These are phyloP conservation scores for Podospora bellae-mahoneyi DNA, from an alignment of 495 filamentous ascomycete species.

Conservation along the genomic window DNA sequence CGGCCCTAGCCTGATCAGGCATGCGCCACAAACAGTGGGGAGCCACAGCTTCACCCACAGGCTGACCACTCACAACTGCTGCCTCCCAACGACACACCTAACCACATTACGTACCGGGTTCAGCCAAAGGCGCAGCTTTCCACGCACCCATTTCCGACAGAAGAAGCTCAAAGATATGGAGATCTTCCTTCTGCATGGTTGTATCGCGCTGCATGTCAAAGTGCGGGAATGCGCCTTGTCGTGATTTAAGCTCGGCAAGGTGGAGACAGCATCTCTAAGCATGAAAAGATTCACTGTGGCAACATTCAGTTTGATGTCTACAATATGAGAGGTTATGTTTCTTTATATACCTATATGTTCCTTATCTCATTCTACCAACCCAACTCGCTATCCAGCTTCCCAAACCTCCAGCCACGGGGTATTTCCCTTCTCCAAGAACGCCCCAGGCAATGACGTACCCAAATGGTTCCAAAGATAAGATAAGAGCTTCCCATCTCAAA, in stretches of 20 bases:
- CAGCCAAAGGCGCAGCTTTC: neutral
- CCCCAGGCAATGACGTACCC: too few species aligned
- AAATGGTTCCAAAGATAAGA: too few species aligned
- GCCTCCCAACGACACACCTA: constrained; percentile 15
- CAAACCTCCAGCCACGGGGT: too few species aligned
- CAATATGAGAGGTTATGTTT: neutral
- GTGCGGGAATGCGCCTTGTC: neutral
- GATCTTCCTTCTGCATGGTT: neutral
- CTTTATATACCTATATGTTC: too few species aligned
- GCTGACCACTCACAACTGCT: constrained; percentile 22
- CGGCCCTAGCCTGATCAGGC: neutral
- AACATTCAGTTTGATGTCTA: too few species aligned
- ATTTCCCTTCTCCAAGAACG: too few species aligned
- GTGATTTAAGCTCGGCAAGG: neutral
- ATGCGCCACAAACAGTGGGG: constrained; percentile 3
- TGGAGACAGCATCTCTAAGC: neutral
- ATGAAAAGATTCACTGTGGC: too few species aligned
- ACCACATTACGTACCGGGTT: constrained; percentile 28
- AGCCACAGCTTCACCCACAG: neutral
- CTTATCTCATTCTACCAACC: too few species aligned
- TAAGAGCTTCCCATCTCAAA: too few species aligned
- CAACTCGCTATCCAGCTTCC: too few species aligned
- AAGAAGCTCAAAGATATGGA: constrained; percentile 10
- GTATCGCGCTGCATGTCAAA: constrained; percentile 4
- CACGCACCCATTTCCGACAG: neutral